A percentile compares a stretch with the other conserved stretches of the same genome.
Evolutionary conservation across 768 basidiomycete genomes (phyloP).

Genomic region (Trametes punicea): DNA sequence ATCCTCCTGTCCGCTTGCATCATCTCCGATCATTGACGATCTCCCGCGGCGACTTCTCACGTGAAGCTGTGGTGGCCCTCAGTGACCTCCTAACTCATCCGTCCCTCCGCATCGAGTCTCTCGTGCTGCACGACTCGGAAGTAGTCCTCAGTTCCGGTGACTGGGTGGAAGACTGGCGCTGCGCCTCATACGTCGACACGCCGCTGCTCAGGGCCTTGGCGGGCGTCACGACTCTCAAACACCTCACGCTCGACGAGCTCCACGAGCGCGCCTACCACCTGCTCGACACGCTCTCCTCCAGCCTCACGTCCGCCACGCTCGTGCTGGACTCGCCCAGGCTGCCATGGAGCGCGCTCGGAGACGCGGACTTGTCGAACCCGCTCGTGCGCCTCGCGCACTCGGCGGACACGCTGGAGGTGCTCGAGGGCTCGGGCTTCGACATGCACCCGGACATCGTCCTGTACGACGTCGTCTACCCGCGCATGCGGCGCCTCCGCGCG

Average conservation of each 20-base stretch:
- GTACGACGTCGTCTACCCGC: slow-evolving; percentile 11
- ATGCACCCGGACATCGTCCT: not conserved
- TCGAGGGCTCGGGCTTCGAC: slow-evolving; percentile 4
- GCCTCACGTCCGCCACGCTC: not conserved
- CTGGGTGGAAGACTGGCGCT: not conserved
- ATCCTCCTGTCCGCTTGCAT: not conserved
- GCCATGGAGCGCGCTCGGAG: not conserved
- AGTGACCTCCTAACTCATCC: not conserved
- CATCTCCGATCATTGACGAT: slow-evolving; percentile 4
- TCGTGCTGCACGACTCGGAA: slow-evolving; percentile 2
- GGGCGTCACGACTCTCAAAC: not conserved
- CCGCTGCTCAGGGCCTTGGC: not conserved
- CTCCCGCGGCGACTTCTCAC: slow-evolving; percentile 1
- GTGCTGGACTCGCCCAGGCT: not conserved
- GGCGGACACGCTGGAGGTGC: slow-evolving; percentile 8
- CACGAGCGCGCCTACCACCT: not conserved
- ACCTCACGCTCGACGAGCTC: not conserved
- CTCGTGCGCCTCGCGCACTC: not conserved
- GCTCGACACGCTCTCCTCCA: not conserved
- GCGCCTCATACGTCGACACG: not conserved
- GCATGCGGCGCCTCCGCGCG: not conserved
- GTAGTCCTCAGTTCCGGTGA: not conserved
- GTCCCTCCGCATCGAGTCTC: not conserved
- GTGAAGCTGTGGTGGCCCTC: not conserved
- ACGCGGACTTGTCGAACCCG: slow-evolving; percentile 5